phyloP scores from a whole-genome alignment of 169 alveolate genomes.

The Plasmodium gallinaceum region DNA sequence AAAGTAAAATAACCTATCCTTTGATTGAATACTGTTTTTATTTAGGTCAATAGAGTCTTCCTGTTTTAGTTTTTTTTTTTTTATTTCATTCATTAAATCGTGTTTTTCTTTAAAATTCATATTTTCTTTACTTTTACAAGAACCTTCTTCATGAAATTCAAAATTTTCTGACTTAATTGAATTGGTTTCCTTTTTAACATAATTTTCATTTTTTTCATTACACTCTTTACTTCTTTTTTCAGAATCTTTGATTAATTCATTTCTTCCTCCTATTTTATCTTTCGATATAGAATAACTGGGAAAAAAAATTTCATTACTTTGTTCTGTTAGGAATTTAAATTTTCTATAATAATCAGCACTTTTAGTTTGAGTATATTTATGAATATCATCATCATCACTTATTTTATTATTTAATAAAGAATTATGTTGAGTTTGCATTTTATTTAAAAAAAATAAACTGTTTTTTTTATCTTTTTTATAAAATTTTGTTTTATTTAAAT shows the following conservation, averaged over 20 bases:
- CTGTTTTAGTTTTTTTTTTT: not conserved
- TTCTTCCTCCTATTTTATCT: not conserved
- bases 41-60: not conserved
- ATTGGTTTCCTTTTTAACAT: too few species aligned
- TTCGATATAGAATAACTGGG: not conserved
- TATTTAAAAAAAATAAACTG: not conserved
- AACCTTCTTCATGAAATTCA: too few species aligned
- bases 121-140: too few species aligned
- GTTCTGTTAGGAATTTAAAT: not conserved
- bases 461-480: not conserved
- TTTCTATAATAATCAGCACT: conserved; percentile 7
- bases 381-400: not conserved
- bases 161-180: too few species aligned
- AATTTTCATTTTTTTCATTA: too few species aligned
- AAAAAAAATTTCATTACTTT: not conserved
- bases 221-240: too few species aligned
- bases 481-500: conserved; percentile 7
- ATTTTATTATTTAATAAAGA: not conserved
- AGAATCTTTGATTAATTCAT: not conserved
- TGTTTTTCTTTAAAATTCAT: not conserved
- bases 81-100: not conserved
- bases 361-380: conserved; percentile 2
- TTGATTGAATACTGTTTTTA: not conserved
- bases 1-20: conserved; percentile 15
- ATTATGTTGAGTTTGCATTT: not conserved